These are phyloP conservation scores for Graphilbum fragrans DNA, from an alignment of 2,329 filamentous ascomycete genomes.

Conservation along the genomic window DNA sequence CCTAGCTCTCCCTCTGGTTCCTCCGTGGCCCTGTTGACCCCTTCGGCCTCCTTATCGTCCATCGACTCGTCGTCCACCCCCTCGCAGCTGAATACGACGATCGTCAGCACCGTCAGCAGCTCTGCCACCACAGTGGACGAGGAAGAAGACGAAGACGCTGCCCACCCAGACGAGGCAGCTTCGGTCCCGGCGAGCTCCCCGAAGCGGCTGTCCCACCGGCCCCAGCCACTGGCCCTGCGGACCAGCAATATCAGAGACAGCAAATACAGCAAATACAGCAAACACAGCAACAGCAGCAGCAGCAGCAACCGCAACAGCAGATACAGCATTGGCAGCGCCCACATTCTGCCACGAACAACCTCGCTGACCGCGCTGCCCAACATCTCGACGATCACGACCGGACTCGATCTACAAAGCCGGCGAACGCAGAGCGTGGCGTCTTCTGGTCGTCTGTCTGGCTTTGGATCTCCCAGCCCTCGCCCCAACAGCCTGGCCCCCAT, in stretches of 20 bases:
- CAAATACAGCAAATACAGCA: not conserved
- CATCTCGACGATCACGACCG: conserved; percentile 1
- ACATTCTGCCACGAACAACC: conserved; percentile 3
- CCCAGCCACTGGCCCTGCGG: conserved; percentile 4
- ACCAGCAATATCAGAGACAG: not conserved
- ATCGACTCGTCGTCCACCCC: not conserved
- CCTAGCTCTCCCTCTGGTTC: not conserved
- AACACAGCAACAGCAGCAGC: not conserved
- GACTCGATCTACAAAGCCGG: not conserved
- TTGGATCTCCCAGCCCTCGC: too few species aligned
- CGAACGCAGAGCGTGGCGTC: conserved; percentile 6
- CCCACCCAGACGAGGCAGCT: not conserved
- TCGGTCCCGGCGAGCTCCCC: not conserved
- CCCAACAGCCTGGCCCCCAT: conserved; percentile 20
- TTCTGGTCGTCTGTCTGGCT: too few species aligned
- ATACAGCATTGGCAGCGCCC: not conserved
- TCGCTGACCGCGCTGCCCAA: conserved; percentile 6
- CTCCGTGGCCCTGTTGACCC: conserved; percentile 1
- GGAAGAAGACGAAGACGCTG: not conserved
- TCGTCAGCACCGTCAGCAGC: not conserved
- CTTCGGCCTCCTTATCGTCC: not conserved
- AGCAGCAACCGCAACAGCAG: not conserved
- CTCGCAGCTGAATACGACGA: not conserved
- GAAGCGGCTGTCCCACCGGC: not conserved
- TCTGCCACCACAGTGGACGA: not conserved